A percentile compares a stretch with the other conserved stretches of the same genome.
phyloP scores from a whole-genome alignment of 1,284 basidiomycete species.

The Marasmius fiardii region DNA sequence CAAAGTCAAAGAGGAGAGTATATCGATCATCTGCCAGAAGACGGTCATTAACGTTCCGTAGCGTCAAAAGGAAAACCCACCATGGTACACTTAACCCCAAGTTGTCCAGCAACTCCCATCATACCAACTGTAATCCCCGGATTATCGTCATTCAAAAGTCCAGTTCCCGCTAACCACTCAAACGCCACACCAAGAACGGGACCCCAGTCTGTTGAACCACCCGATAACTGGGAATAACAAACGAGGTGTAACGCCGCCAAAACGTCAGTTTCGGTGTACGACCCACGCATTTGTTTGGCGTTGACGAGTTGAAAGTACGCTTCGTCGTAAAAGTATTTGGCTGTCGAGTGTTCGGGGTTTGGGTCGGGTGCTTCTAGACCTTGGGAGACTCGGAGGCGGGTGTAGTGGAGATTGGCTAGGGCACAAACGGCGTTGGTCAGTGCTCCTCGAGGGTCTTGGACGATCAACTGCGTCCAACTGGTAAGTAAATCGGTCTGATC shows the following conservation, averaged over 20 bases:
- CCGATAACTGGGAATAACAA: slow-evolving; percentile 63
- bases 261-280: slow-evolving; percentile 63
- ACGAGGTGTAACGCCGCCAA: slow-evolving; percentile 73
- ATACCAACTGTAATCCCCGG: slow-evolving; percentile 52
- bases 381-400: slow-evolving; percentile 55
- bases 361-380: slow-evolving; percentile 53
- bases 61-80: slow-evolving; percentile 38
- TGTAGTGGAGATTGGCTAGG: slow-evolving; percentile 68
- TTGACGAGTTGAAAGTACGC: slow-evolving; percentile 52
- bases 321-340: slow-evolving; percentile 65
- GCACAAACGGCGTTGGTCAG: slow-evolving; percentile 71
- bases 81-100: slow-evolving; percentile 67
- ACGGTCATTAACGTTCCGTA: slow-evolving; percentile 10
- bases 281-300: slow-evolving; percentile 44
- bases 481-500: not conserved
- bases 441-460: slow-evolving; percentile 63
- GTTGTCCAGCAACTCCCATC: slow-evolving; percentile 48
- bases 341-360: slow-evolving; percentile 52
- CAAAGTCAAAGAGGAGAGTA: slow-evolving; percentile 63
- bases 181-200: slow-evolving; percentile 60
- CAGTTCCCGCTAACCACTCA: slow-evolving; percentile 68
- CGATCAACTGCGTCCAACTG: slow-evolving; percentile 44
- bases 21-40: slow-evolving; percentile 64
- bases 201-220: slow-evolving; percentile 64
- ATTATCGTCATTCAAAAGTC: slow-evolving; percentile 58